These are phyloP conservation scores for Parietaria judaica DNA, from an alignment of 306 rosid species.

Conservation along the genomic window DNA sequence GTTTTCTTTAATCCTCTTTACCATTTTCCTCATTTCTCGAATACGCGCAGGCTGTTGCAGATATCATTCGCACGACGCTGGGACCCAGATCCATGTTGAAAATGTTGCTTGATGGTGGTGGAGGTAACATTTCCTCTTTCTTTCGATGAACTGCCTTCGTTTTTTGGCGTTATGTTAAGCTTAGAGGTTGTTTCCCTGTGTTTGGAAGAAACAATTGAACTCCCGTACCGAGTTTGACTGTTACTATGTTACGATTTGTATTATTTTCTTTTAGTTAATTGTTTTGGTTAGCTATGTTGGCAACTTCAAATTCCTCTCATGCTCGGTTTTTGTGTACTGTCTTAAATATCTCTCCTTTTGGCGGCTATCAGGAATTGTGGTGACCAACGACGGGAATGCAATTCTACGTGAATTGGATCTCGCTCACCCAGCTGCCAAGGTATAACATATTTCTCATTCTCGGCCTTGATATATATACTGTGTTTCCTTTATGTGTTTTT, in stretches of 20 bases:
- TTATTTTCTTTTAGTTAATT: no score
- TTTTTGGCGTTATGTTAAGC: background rate
- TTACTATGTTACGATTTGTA: no score
- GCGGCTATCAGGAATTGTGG: slow-evolving; percentile 69
- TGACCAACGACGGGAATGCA: slow-evolving; percentile 97
- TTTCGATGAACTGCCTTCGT: background rate
- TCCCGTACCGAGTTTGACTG: no score
- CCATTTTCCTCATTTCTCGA: no score
- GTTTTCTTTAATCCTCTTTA: background rate
- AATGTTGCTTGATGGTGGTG: slow-evolving; percentile 76
- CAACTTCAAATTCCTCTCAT: background rate
- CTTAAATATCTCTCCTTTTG: background rate
- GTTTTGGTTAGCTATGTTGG: background rate
- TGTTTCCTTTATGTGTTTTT: background rate
- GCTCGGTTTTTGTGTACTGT: background rate
- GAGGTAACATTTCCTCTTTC: slow-evolving; percentile 39
- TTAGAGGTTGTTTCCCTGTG: background rate
- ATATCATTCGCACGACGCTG: slow-evolving; percentile 83
- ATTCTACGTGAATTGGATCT: slow-evolving; percentile 88
- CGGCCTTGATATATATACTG: background rate
- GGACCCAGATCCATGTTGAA: slow-evolving; percentile 97
- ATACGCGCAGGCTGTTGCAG: slow-evolving; percentile 70
- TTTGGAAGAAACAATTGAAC: no score
- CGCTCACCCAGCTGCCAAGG: slow-evolving; percentile 99
- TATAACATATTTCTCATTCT: slow-evolving; percentile 20